A percentile compares a stretch with the other conserved stretches of the same genome.
These are phyloP conservation scores for Wickerhamiella brachini DNA, from an alignment of 805 yeast genomes.

Conservation along the genomic window DNA sequence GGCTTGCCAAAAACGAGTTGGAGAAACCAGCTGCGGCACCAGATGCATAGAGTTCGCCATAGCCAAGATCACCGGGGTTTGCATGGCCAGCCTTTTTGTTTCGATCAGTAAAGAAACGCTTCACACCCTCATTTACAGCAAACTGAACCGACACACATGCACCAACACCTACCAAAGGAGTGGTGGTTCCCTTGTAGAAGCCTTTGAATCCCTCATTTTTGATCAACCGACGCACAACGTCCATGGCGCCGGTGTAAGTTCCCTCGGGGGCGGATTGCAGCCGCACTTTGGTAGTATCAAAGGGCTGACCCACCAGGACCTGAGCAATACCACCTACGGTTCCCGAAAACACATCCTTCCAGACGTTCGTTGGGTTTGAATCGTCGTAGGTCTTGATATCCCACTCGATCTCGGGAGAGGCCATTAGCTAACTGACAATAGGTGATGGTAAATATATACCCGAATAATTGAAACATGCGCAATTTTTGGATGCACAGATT, in stretches of 20 bases:
- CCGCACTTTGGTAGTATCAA: conserved; percentile 88
- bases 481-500: no score
- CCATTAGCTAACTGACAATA: background rate
- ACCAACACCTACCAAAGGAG: conserved; percentile 91
- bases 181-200: conserved; percentile 84
- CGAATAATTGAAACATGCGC: no score
- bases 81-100: conserved; percentile 22
- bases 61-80: conserved; percentile 27
- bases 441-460: no score
- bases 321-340: conserved; percentile 94
- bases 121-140: conserved; percentile 90
- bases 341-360: conserved; percentile 78
- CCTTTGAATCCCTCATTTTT: conserved; percentile 74
- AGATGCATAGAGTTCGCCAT: conserved; percentile 59
- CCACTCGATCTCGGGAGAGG: conserved; percentile 5
- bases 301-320: conserved; percentile 91
- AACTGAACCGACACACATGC: conserved; percentile 95
- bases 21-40: conserved; percentile 92
- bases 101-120: conserved; percentile 45
- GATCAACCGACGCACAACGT: conserved; percentile 59
- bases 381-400: conserved; percentile 14
- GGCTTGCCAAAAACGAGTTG: conserved; percentile 78
- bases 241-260: conserved; percentile 54
- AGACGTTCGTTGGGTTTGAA: conserved; percentile 28
- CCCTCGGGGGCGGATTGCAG: conserved; percentile 79